Evolutionary conservation across 2,329 filamentous ascomycete genomes (phyloP), one percentile per base, ranked within the genome.

Genomic region (Epichloe bromicola): DNA sequence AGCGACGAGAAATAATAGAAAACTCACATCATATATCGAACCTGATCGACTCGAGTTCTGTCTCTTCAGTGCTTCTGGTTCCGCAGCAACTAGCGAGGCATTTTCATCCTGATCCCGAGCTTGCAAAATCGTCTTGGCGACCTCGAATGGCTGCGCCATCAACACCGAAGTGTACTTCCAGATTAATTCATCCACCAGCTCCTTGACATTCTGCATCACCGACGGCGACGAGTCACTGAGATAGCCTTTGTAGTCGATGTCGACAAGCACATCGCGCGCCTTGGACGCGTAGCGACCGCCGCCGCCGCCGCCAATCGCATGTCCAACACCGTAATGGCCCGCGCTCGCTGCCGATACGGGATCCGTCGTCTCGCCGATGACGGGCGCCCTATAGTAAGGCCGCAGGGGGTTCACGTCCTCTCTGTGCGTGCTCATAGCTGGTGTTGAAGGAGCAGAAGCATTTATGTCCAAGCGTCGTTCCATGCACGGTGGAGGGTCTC

Each of bases 101-200:
- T 70, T 59, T 49, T 73, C 73, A 57, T 78, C 76, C 59, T 82
- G 78, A 55, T 67, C 70, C 57, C 76, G 80, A 48, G 89, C 81
- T 69, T 98, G 93, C 59, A 98, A 71, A 51, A 97, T 80, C 14
- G 85, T 93, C 76, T 96, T 97, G 62, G 91, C 89, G 52, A 96
- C 90, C 73, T 97, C 93, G 66, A 98, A 97, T 14, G 93, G 93
- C 69, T 98, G 93, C 50, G 88, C 86, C 64, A 95, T 83, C 61
- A 97, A 68, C 23, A 95, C 83, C 52, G 85, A 88, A 14, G 84
- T 85, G 70, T 98, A 98, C 64, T 93, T 91, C 83, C 90, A 94
- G 66, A 95, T 65, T 57, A 93, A 80, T 65, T 90, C 84, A 64
- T 97, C 89, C 46, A 95, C 63, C 54, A 95, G 71, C 55, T 85